Conservation (phyloP, 1,139 yeast species). For the Pneumocystis jirovecii region DNA sequence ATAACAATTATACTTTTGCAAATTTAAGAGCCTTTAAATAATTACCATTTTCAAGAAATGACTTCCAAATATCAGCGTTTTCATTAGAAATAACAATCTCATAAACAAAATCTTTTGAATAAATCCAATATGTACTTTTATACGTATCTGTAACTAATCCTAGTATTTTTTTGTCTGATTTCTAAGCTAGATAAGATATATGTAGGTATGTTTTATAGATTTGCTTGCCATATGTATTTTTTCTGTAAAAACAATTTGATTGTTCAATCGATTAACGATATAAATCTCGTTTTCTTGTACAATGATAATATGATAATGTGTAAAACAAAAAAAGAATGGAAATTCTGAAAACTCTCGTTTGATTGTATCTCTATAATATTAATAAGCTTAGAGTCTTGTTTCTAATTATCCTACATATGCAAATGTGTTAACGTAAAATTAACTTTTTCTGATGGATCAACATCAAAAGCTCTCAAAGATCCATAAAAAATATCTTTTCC, state of each 20-base stretch:
- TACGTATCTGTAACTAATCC: slow-evolving; percentile 49
- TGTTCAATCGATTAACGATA: slow-evolving; percentile 38
- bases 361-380: neutral
- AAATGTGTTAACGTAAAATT: neutral
- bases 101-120: slow-evolving; percentile 35
- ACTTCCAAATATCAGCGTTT: slow-evolving; percentile 59
- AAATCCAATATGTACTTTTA: slow-evolving; percentile 47
- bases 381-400: neutral
- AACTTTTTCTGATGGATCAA: neutral
- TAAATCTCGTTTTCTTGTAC: slow-evolving; percentile 30
- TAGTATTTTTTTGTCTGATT: slow-evolving; percentile 28
- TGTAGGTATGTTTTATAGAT: neutral
- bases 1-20: slow-evolving; percentile 24
- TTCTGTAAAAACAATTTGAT: slow-evolving; percentile 32
- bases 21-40: slow-evolving; percentile 55
- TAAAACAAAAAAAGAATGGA: slow-evolving; percentile 19
- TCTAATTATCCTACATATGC: neutral
- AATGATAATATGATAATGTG: slow-evolving; percentile 40
- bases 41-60: slow-evolving; percentile 44
- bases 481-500: neutral
- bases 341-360: neutral
- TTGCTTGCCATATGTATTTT: slow-evolving; percentile 20
- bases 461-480: neutral
- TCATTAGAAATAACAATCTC: slow-evolving; percentile 63
- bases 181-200: slow-evolving; percentile 9